Percentiles rank a stretch among this genome's conserved stretches.
phyloP scores from a whole-genome alignment of 768 basidiomycete species.

The Baorangia bicolor region DNA sequence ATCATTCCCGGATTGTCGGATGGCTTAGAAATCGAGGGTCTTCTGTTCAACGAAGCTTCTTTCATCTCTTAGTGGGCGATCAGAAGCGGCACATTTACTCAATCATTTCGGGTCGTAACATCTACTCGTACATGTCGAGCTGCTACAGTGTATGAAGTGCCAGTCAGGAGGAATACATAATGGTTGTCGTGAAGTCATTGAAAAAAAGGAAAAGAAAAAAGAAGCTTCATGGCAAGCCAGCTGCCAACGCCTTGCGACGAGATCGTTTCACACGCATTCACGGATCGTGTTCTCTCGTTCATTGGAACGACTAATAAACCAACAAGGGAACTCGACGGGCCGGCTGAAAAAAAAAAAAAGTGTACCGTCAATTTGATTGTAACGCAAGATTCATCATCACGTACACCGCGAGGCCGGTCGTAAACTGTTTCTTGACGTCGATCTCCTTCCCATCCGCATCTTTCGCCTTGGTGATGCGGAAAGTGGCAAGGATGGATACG shows the following conservation, averaged over 20 bases:
- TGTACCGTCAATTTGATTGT: not conserved
- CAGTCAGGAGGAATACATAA: not conserved
- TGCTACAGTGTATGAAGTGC: conserved; percentile 5
- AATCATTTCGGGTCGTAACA: not conserved
- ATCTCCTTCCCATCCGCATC: conserved; percentile 24
- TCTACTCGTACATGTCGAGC: conserved; percentile 7
- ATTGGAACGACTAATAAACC: conserved; percentile 19
- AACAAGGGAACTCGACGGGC: conserved; percentile 24
- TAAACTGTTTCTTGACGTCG: conserved; percentile 21
- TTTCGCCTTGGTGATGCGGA: conserved; percentile 23
- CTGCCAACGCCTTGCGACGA: no score
- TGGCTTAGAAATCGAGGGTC: conserved; percentile 57
- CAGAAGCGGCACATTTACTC: not conserved
- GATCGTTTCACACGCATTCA: not conserved
- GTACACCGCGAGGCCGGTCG: conserved; percentile 22
- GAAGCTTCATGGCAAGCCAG: not conserved
- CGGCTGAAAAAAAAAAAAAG: conserved; percentile 6
- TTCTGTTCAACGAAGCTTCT: conserved; percentile 85
- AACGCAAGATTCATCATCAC: not conserved
- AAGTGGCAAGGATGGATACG: conserved; percentile 23
- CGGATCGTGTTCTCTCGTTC: conserved; percentile 6
- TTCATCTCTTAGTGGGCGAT: conserved; percentile 62
- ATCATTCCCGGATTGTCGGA: conserved; percentile 41
- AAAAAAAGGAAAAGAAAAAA: not conserved
- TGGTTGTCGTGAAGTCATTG: not conserved